A percentile compares a stretch with the other conserved stretches of the same genome.
These are phyloP conservation scores for Lepidium sativum DNA, from an alignment of 345 rosid species.

Conservation along the genomic window DNA sequence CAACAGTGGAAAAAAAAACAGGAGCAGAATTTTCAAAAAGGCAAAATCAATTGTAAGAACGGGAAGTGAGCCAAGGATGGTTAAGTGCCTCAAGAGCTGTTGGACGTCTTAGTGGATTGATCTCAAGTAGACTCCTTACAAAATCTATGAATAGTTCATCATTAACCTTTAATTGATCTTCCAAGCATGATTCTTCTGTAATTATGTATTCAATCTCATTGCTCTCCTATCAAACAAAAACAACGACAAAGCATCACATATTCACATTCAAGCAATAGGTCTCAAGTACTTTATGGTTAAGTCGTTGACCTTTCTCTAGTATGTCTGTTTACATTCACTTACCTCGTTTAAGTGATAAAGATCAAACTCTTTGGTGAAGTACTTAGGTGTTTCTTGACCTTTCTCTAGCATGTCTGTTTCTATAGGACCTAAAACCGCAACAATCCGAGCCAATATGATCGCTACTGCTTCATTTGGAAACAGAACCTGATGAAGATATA, in stretches of 20 bases:
- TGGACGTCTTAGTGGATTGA: conserved; percentile 72
- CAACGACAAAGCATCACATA: conserved; percentile 4
- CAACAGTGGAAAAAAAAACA: neutral
- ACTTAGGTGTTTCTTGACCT: conserved; percentile 77
- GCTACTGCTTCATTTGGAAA: conserved; percentile 76
- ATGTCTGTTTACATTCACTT: no score
- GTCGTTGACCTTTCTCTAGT: no score
- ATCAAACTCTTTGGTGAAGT: conserved; percentile 76
- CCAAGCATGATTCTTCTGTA: conserved; percentile 60
- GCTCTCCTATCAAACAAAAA: conserved; percentile 47
- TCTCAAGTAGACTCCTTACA: conserved; percentile 56
- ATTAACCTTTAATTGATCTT: conserved; percentile 45
- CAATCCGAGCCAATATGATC: conserved; percentile 71
- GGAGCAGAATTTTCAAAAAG: neutral
- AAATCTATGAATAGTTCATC: conserved; percentile 58
- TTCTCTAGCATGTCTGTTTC: conserved; percentile 67
- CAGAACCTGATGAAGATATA: conserved; percentile 45
- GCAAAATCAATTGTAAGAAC: conserved; percentile 18
- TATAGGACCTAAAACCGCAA: conserved; percentile 69
- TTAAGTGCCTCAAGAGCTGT: conserved; percentile 72
- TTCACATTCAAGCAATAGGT: neutral
- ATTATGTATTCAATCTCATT: conserved; percentile 67
- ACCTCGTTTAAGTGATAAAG: conserved; percentile 72
- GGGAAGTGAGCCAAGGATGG: conserved; percentile 79
- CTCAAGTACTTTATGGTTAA: neutral